Evolutionary conservation across 805 yeast species (phyloP), one percentile per base, ranked within the genome.

Genomic region (Limtongozyma cylindracea): DNA sequence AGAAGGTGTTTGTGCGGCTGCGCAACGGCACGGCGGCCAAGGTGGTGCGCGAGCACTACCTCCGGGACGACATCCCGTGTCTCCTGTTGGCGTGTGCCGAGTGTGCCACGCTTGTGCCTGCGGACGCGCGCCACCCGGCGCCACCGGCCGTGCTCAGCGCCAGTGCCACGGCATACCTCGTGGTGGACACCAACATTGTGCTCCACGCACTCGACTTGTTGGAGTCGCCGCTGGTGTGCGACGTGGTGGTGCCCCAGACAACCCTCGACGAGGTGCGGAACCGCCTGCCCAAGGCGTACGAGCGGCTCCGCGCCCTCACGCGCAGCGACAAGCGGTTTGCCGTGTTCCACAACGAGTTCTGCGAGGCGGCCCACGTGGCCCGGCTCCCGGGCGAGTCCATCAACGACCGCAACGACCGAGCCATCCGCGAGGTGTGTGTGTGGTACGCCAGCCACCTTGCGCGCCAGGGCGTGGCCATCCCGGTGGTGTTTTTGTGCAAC

Each of bases 161-260:
- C 9, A 31, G 35, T 19, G 93, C 95, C 1, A 26, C 31, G 3
- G 53, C 68, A 13, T 13, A 13, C 35, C 51, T 72, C 6, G 62
- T 88, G 1, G 41, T 82, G 6, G 98, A 88, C 41, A 78, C 96
- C 3, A 84, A 88, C 37, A 69, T 88, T 30, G 70, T 74, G 1
- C 48, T 88, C 28, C 73, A 69, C 38, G 84, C 92, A 5, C 84
- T 88, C 29, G 99, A 88, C 43, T 48, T 88, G 27, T 47, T 88
- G 25, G 99, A 88, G 42, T 69, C 65, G 34, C 54, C 55, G 11
- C 56, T 60, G 15, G 70, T 88, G 37, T 70, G 58, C 35, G 96
- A 88, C 44, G 93, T 82, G 10, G 70, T 88, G 25, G 50, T 88
- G n/a, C 93, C 96, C 2, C 98, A 88, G 41, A 73, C 91, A 5